These are phyloP conservation scores for Ramularia collo-cygni DNA, from an alignment of 2,329 filamentous ascomycete genomes.

Conservation along the genomic window DNA sequence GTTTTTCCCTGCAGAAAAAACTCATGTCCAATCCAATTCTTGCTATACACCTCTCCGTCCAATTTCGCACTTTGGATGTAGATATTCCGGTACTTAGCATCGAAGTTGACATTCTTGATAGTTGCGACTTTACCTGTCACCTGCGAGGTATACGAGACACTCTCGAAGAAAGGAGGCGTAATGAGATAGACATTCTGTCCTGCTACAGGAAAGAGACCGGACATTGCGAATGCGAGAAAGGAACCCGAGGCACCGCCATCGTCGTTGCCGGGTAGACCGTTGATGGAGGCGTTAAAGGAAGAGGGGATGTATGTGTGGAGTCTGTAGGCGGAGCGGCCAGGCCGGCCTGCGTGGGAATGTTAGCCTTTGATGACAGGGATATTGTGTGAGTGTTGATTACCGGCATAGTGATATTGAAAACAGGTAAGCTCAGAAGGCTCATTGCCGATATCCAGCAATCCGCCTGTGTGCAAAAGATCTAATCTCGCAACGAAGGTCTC, in stretches of 20 bases:
- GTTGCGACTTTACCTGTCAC: slow-evolving; percentile 16
- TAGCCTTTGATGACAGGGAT: no score
- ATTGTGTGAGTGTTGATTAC: no score
- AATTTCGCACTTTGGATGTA: slow-evolving; percentile 21
- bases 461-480: slow-evolving; percentile 36
- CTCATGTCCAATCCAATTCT: slow-evolving; percentile 21
- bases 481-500: slow-evolving; percentile 33
- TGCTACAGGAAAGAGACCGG: slow-evolving; percentile 18
- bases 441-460: slow-evolving; percentile 38
- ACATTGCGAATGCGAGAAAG: slow-evolving; percentile 21
- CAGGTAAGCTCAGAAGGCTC: slow-evolving; percentile 40
- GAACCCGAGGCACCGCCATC: slow-evolving; percentile 18
- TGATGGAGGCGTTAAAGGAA: slow-evolving; percentile 14
- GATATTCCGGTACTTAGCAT: slow-evolving; percentile 27
- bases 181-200: slow-evolving; percentile 21
- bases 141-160: slow-evolving; percentile 20
- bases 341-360: slow-evolving; percentile 23
- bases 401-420: slow-evolving; percentile 38
- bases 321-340: slow-evolving; percentile 23
- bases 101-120: slow-evolving; percentile 27
- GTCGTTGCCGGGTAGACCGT: slow-evolving; percentile 19
- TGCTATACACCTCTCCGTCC: slow-evolving; percentile 15
- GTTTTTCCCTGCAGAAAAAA: slow-evolving; percentile 18
- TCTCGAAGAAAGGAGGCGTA: slow-evolving; percentile 18
- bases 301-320: slow-evolving; percentile 18